Evolutionary conservation across 495 filamentous ascomycete species (phyloP).

Genomic region (Penicillium psychrofluorescens): DNA sequence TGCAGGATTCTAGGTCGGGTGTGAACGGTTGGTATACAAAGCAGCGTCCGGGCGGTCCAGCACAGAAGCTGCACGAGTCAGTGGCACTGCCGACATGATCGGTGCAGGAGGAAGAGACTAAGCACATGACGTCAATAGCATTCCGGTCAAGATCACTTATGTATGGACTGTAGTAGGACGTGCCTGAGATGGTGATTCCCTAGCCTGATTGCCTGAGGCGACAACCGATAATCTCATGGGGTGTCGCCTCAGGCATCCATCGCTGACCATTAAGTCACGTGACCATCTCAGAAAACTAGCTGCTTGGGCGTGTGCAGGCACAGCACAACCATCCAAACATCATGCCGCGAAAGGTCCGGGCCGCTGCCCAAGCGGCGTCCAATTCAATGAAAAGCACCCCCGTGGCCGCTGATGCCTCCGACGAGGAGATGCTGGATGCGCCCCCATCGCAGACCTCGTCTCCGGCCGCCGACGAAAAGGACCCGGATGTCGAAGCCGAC

Average conservation of each 20-base stretch:
- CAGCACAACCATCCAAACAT: constrained; percentile 3
- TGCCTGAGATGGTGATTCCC: constrained; percentile 6
- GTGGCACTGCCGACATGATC: too few relatives aligned
- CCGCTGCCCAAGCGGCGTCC: constrained; percentile 43
- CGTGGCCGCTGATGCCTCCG: constrained; percentile 35
- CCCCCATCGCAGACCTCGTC: constrained; percentile 33
- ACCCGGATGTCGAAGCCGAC: constrained; percentile 17
- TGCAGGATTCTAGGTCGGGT: too few relatives aligned
- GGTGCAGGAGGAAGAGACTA: too few relatives aligned
- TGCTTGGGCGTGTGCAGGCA: constrained; percentile 6
- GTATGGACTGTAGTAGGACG: neutral
- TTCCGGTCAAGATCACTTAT: too few relatives aligned
- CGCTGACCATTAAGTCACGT: constrained; percentile 4
- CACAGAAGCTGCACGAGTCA: too few relatives aligned
- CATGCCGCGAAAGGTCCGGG: constrained; percentile 45
- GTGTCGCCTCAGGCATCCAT: too few relatives aligned
- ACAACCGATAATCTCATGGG: too few relatives aligned
- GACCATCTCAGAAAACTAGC: constrained; percentile 10
- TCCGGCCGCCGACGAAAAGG: constrained; percentile 22
- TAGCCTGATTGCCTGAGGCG: constrained; percentile 9
- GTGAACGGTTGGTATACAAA: too few relatives aligned
- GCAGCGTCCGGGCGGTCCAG: too few relatives aligned
- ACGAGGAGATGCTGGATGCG: constrained; percentile 42
- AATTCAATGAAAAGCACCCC: constrained; percentile 42
- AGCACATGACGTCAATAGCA: constrained; percentile 1